Base-by-base conservation (phyloP, 1,139 yeast species). In the Kodamaea suecica region DNA sequence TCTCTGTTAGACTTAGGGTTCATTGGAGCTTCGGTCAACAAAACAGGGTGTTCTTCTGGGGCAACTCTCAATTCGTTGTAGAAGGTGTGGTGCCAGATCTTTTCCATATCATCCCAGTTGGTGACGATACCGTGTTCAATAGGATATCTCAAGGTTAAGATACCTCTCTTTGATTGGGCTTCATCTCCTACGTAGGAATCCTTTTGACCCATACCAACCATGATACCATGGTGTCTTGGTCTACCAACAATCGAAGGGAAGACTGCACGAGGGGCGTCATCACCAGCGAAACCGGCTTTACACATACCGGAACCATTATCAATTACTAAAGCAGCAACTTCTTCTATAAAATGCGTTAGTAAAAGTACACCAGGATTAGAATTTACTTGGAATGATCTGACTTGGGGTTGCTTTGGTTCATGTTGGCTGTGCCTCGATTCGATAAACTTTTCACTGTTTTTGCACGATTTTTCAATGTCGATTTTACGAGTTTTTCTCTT, bases 231-330 rank as follows among this genome's bases (percentile, higher is more conserved):
- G 72, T 92, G 98, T 83, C 97, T 92, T 77, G 98, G 97, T 78
- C 98, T 94, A 76, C 98, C 98, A 53, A 92, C 98, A 65, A 92
- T 92, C 48, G 98, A 92, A 63, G 98, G 98, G 90, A 92, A 92
- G 59, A 92, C 98, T 60, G 98, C 98, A 74, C 97, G 86, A 67
- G 98, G 98, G 52, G 98, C 97, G 76, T 92, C 98, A 67, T 92
- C 98, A 77, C 98, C 98, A 80, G 98, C 98, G 70, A 90, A 92
- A 76, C 98, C 98, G 94, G 97, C 97, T 72, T 92, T 92, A 83
- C 97, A 92, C 97, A 92, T 92, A 82, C 98, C 98, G 66, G 98
- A 92, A 78, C 98, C 98, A 76, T 92, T 92, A 71, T 92, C 98
- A 74, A 92, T 92, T 77, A 92, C 98, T 75, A 84, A 84, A 55